Evolutionary conservation across 108 stramenopile species (phyloP), one percentile per base, ranked within the genome.

Genomic region (Cyclotella baltica): DNA sequence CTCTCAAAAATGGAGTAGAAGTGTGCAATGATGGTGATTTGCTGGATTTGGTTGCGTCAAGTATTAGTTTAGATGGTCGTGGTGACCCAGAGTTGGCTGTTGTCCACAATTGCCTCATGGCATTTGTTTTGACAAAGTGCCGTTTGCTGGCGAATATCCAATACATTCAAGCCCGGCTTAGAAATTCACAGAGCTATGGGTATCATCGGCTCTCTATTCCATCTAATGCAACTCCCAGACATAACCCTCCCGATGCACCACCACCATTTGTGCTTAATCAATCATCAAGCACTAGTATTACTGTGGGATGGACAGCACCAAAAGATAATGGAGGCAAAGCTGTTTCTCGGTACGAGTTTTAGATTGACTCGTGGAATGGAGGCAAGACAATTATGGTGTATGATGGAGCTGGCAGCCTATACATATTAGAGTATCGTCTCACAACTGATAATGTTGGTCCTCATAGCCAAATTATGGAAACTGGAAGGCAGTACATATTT

Each of bases 301-400:
- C 90, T 33, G 72, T 96, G 11, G 85, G 67, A 36, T 96, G 96
- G 96, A 62, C 80, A 10, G 73, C 50, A 29, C 96, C 96, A 10
- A 85, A 57, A 20, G 67, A 64, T 8, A 92, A 92, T 66, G 96
- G 96, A 53, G 96, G 96, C 28, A 83, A 84, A 19, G 55, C 74
- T 31, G 83, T 95, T 18, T 89, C 87, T 16, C 94, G 96, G 38
- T 96, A 92, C 72, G 87, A 93, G 72, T 85, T 96, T 35, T 91
- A 83, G 87, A 89, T 96, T 86, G 94, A 93, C 66, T 84, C 89
- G 27, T 95, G 92, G 92, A 92, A 81, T 43, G 93, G 90, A 9
- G 92, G 91, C 10, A 76, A 61, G 23, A 72, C 78, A n/a, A 50
- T 77, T 18, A 64, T 93, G 76, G 87, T 93, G 20, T 94, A 90